Evolutionary conservation across 495 filamentous ascomycete genomes (phyloP).

Genomic region (Aspergillus sparsus): DNA sequence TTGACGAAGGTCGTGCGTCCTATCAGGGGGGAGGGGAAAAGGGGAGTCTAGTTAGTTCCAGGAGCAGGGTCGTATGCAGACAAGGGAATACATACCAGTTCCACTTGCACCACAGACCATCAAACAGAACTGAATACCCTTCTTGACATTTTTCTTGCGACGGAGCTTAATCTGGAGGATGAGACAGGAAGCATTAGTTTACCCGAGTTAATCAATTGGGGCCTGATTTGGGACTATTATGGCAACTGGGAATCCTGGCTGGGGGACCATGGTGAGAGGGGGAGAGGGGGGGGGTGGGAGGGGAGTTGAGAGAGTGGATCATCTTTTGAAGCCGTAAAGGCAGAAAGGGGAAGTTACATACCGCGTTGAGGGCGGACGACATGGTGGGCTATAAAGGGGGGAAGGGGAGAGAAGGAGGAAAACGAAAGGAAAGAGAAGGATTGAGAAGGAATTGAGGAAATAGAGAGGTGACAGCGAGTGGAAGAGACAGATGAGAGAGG

Average conservation of each 20-base stretch:
- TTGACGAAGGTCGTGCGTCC: constrained; percentile 99
- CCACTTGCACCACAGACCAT: constrained; percentile 99
- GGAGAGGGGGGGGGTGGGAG: constrained; percentile 24
- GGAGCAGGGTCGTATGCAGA: constrained; percentile 5
- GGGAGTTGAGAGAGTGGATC: constrained; percentile 38
- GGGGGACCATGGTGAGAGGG: neutral
- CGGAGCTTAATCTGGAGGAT: constrained; percentile 82
- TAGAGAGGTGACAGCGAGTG: constrained; percentile 25
- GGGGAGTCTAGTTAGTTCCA: constrained; percentile 35
- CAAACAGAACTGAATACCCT: constrained; percentile 99
- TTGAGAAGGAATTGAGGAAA: constrained; percentile 13
- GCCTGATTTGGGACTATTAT: neutral
- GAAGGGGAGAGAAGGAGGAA: constrained; percentile 19
- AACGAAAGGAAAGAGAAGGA: constrained; percentile 14
- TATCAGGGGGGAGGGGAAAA: constrained; percentile 32
- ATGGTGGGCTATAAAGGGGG: constrained; percentile 47
- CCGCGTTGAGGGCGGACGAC: constrained; percentile 64
- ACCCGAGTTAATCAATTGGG: constrained; percentile 27
- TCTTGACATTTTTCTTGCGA: constrained; percentile 99
- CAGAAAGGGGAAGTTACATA: constrained; percentile 52
- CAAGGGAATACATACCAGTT: constrained; percentile 68
- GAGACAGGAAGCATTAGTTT: constrained; percentile 37
- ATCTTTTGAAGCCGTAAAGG: constrained; percentile 32
- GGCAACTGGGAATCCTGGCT: neutral
- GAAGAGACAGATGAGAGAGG: constrained; percentile 23